phyloP scores from a whole-genome alignment of 768 basidiomycete species.

The Podaxis rugospora region DNA sequence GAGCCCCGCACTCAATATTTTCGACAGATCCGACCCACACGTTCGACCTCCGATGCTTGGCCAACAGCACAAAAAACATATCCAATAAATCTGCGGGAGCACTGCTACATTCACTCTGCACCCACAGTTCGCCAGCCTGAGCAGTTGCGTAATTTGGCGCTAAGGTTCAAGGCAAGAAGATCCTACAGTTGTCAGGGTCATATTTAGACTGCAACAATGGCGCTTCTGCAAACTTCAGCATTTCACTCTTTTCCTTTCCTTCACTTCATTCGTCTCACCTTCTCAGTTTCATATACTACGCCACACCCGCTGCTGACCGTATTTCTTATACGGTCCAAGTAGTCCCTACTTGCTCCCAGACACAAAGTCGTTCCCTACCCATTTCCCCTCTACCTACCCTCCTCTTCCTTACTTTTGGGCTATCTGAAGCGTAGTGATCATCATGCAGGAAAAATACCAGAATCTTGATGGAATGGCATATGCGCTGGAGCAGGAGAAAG shows the following conservation, averaged over 20 bases:
- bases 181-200: not conserved
- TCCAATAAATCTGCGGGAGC: too few species aligned
- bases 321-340: not conserved
- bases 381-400: constrained; percentile 7
- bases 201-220: not conserved
- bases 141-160: too few species aligned
- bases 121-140: too few species aligned
- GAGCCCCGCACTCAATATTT: too few species aligned
- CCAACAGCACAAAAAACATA: too few species aligned
- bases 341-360: not conserved
- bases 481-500: constrained; percentile 26
- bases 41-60: too few species aligned
- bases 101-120: too few species aligned
- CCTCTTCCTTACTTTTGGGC: constrained; percentile 10
- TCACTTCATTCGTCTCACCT: constrained; percentile 4
- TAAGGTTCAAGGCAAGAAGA: not conserved
- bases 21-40: too few species aligned
- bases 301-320: not conserved
- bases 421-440: not conserved
- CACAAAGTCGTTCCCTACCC: constrained; percentile 10
- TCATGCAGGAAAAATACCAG: constrained; percentile 16
- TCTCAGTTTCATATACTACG: not conserved
- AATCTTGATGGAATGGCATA: constrained; percentile 17
- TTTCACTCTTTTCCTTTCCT: not conserved
- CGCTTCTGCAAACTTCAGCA: not conserved